Evolutionary conservation across 129 eudicot genomes (phyloP).

Genomic region (Ambrosia trifida): DNA sequence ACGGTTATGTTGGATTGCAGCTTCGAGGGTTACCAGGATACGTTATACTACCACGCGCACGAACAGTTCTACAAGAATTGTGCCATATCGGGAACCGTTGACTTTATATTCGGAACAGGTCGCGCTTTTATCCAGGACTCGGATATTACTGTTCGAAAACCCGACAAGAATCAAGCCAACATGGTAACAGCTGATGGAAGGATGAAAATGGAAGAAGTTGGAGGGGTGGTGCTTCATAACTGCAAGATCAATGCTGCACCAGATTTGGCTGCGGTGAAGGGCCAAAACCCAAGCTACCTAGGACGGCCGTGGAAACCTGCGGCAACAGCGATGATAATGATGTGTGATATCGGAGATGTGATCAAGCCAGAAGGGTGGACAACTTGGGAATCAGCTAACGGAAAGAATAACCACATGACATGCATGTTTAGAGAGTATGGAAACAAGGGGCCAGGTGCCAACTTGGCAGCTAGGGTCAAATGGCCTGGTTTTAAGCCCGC

Average conservation of each 20-base stretch:
- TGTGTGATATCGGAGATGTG: slow-evolving; percentile 50
- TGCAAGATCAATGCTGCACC: slow-evolving; percentile 47
- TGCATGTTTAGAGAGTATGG: slow-evolving; percentile 44
- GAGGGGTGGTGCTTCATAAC: slow-evolving; percentile 58
- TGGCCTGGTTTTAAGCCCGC: slow-evolving; percentile 28
- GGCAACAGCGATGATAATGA: slow-evolving; percentile 43
- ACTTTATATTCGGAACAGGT: slow-evolving; percentile 64
- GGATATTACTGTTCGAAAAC: slow-evolving; percentile 44
- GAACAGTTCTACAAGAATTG: slow-evolving; percentile 61
- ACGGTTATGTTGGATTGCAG: slow-evolving; percentile 60
- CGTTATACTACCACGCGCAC: slow-evolving; percentile 54
- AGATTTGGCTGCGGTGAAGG: slow-evolving; percentile 33
- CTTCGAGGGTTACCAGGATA: slow-evolving; percentile 67
- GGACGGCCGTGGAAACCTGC: slow-evolving; percentile 65
- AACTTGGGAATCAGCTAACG: slow-evolving; percentile 39
- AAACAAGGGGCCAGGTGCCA: slow-evolving; percentile 60
- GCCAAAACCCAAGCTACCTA: slow-evolving; percentile 37
- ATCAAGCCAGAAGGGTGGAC: slow-evolving; percentile 59
- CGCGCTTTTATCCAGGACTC: slow-evolving; percentile 57
- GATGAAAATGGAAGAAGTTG: slow-evolving; percentile 26
- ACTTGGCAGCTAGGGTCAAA: slow-evolving; percentile 36
- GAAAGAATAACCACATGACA: slow-evolving; percentile 41
- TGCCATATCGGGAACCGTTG: slow-evolving; percentile 55
- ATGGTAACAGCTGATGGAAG: slow-evolving; percentile 70
- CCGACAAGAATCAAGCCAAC: slow-evolving; percentile 38